Percentiles rank a stretch among this genome's conserved stretches.
phyloP scores from a whole-genome alignment of 2,329 filamentous ascomycete species.

The Juglanconis oblonga region DNA sequence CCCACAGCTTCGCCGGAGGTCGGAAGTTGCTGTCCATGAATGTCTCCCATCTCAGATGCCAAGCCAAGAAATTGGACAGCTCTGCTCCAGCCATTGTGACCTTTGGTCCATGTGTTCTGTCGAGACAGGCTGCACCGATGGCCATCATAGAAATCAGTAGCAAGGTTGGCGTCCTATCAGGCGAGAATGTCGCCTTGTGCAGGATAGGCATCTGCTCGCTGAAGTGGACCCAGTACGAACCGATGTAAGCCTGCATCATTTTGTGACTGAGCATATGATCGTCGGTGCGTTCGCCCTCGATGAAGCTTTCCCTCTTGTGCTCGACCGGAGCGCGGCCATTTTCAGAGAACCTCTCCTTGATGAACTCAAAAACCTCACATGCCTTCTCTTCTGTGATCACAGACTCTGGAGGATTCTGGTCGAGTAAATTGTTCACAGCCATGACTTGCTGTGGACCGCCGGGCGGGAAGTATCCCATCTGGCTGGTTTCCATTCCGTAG shows the following conservation, averaged over 20 bases:
- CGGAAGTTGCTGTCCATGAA: constrained; percentile 89
- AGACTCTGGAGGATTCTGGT: constrained; percentile 75
- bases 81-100: constrained; percentile 75
- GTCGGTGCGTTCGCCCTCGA: constrained; percentile 72
- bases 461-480: constrained; percentile 55
- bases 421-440: constrained; percentile 82
- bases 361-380: constrained; percentile 76
- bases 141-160: constrained; percentile 86
- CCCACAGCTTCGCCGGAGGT: constrained; percentile 91
- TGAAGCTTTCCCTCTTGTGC: constrained; percentile 70
- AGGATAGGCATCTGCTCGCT: constrained; percentile 92
- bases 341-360: constrained; percentile 78
- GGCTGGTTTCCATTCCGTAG: constrained; percentile 43
- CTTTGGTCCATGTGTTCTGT: constrained; percentile 73
- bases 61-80: constrained; percentile 84
- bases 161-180: constrained; percentile 80
- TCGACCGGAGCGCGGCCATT: constrained; percentile 71
- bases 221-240: constrained; percentile 92
- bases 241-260: constrained; percentile 95
- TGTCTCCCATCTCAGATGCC: constrained; percentile 93
- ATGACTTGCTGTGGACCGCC: constrained; percentile 71
- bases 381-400: constrained; percentile 85
- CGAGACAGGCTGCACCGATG: constrained; percentile 85
- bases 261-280: constrained; percentile 74
- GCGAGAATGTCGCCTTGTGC: constrained; percentile 89